phyloP scores from a whole-genome alignment of 192 early-diverging fungal genomes.

The Phlyctochytrium bullatum region DNA sequence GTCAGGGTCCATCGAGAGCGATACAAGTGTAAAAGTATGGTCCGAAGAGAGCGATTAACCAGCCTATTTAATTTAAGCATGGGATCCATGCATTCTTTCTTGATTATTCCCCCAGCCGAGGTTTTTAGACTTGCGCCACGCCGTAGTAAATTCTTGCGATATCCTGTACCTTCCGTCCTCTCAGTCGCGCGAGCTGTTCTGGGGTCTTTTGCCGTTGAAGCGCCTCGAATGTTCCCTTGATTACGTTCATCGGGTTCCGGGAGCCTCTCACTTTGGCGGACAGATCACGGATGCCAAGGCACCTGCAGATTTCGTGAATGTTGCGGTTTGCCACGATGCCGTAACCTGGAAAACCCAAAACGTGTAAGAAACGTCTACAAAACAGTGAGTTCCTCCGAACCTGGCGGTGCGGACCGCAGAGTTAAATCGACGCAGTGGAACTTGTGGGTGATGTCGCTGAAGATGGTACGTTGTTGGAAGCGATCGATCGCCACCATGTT shows the following conservation, averaged over 20 bases:
- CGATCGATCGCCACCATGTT: conserved; percentile 79
- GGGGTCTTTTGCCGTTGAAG: conserved; percentile 74
- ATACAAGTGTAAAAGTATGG: conserved; percentile 87
- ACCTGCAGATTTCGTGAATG: conserved; percentile 94
- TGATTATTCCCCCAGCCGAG: no score
- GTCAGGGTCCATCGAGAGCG: conserved; percentile 86
- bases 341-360: conserved; percentile 63
- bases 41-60: conserved; percentile 25
- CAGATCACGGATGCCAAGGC: conserved; percentile 89
- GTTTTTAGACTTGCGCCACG: neutral
- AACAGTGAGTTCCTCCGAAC: conserved; percentile 41
- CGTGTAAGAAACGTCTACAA: conserved; percentile 12
- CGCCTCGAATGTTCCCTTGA: conserved; percentile 95
- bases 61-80: no score
- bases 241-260: conserved; percentile 96
- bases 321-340: conserved; percentile 90
- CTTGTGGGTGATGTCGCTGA: conserved; percentile 81
- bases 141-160: conserved; percentile 91
- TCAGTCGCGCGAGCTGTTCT: conserved; percentile 77
- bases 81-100: no score
- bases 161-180: conserved; percentile 86
- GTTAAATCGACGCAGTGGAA: conserved; percentile 83
- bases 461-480: conserved; percentile 92
- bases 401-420: conserved; percentile 81
- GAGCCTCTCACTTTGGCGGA: conserved; percentile 88